Base-by-base conservation (phyloP, 179 eudicot genomes). In the Silene noctiflora region DNA sequence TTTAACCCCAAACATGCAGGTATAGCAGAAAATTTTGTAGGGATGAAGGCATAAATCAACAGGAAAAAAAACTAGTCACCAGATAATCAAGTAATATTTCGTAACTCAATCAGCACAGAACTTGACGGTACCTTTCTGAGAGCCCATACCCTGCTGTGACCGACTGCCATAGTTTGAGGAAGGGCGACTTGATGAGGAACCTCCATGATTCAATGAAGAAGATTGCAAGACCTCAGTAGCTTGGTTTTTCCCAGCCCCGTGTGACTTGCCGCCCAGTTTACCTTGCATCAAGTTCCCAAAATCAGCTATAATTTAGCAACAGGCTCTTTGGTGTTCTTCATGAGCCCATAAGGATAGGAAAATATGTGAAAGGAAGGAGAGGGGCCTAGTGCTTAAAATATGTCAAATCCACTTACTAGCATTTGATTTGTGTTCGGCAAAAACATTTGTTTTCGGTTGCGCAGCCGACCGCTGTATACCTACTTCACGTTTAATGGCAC, bases 401-500 rank as follows among this genome's bases (percentile, higher is more conserved):
- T 55, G 44, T 10, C 24, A 3, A 46, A 69, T 31, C 14, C 76
- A 20, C 87, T 81, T 39, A 83, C 90, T 83, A 58, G 85, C 76
- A 81, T 31, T 56, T 44, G 83, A 59, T 81, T 85, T 85, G 63
- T 73, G 83, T 69, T 84, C 89, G 61, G 73, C 68, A 78, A 81
- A 62, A 53, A 68, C 65, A 72, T 39, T 75, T 25, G 76, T 65
- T 78, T 73, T 72, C 67, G 71, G 77, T 48, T 88, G 86, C 71
- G 58, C 73, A 58, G 27, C 62, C 42, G 69, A 42, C 20, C 66
- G 76, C 66, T 83, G 89, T 76, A 69, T 82, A 79, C 85, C 86
- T 65, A 77, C 83, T 79, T 85, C 90, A 76, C 79, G 78, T 39
- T 77, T 86, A 58, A 83, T 81, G 67, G 85, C 83, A 69, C 82